These are phyloP conservation scores for Phanerochaete sordida DNA, from an alignment of 768 basidiomycete species.

Conservation along the genomic window DNA sequence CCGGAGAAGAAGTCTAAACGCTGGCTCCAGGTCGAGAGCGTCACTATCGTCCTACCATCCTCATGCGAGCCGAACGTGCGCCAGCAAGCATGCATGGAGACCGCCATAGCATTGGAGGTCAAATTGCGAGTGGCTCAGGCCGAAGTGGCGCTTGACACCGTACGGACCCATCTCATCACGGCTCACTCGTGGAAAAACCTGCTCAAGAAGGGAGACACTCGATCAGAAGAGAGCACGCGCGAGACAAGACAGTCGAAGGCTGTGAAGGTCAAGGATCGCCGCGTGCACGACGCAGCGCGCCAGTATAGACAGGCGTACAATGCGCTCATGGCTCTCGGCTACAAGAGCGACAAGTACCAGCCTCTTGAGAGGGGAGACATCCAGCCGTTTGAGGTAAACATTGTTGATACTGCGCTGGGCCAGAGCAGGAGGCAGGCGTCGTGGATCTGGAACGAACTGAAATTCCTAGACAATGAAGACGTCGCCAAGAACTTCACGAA, in stretches of 20 bases:
- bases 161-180: conserved; percentile 25
- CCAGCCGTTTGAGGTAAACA: neutral
- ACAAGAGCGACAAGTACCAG: neutral
- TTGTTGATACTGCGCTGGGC: neutral
- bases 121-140: conserved; percentile 28
- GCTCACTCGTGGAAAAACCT: neutral
- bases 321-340: neutral
- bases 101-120: conserved; percentile 21
- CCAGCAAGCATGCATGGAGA: neutral
- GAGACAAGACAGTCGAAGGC: neutral
- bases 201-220: neutral
- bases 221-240: too few relatives aligned
- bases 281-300: neutral
- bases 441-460: conserved; percentile 11
- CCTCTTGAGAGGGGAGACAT: neutral
- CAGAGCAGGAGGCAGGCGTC: neutral
- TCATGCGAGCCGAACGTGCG: neutral
- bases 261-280: neutral
- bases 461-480: neutral
- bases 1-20: too few relatives aligned
- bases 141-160: conserved; percentile 22
- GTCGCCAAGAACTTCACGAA: neutral
- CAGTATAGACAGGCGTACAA: neutral
- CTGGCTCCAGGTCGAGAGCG: neutral
- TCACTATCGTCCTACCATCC: conserved; percentile 4